Base-by-base conservation (phyloP, 805 yeast genomes). In the Ogataea pini region DNA sequence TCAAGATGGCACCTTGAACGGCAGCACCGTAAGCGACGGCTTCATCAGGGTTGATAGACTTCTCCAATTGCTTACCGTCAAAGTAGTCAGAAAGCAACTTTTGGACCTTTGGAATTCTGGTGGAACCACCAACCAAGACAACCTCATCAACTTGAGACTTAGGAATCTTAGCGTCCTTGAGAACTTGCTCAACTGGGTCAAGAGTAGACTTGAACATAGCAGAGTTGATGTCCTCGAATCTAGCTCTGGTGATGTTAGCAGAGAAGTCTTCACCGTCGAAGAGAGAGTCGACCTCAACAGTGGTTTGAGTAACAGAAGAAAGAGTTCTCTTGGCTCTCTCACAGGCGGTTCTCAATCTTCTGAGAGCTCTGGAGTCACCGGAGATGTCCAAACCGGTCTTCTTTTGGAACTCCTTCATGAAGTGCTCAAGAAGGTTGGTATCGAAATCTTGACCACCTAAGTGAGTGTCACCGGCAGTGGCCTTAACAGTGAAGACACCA, bases 11-110 rank as follows among this genome's bases (percentile, higher is more conserved):
- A 79, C 96, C 98, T 81, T 91, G 97, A 67, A 91, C 97, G 68
- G 98, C 97, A 68, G 98, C 98, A 85, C 97, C 97, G 82, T 89
- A 89, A 68, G 97, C 97, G 73, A 90, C 97, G 70, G 97, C 97
- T 82, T 90, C 97, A 80, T 90, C 97, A 62, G 97, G 97, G 90
- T 90, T 90, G 76, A 90, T 91, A 61, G 96, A 86, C 80, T 89
- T 91, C 78, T 89, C 94, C 72, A 89, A 87, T 76, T 89, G 91
- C 82, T 91, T 91, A 74, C 97, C 97, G 68, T 89, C 94, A 66
- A 90, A 90, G 88, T 82, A 90, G 77, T 90, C 97, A 56, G 95
- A 85, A 59, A 90, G 85, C 73, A 90, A 79, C 76, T 88, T 89
- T 78, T 91, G 97, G 71, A 91, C 86, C 86, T 89, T 91, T 81